Evolutionary conservation across 2,329 filamentous ascomycete species (phyloP).

Genomic region (Neofusicoccum parvum): DNA sequence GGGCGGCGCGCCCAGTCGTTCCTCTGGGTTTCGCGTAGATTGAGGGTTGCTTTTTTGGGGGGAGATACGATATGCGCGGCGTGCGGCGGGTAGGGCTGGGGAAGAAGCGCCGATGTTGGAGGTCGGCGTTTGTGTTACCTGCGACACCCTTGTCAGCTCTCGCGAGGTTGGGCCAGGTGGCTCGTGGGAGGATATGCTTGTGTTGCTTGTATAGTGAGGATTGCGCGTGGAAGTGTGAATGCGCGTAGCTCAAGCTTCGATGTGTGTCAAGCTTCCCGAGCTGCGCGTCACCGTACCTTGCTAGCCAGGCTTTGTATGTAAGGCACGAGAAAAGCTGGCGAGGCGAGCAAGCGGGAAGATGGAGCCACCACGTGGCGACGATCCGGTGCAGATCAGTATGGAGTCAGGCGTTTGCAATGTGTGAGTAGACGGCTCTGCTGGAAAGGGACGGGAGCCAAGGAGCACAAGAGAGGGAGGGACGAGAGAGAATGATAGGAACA

Average conservation of each 20-base stretch:
- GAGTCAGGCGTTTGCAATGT: background rate
- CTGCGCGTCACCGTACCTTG: background rate
- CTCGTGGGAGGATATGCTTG: background rate
- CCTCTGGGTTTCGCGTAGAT: background rate
- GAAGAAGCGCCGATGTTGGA: background rate
- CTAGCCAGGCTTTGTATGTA: too few species aligned
- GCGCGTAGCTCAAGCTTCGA: background rate
- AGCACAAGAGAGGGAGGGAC: background rate
- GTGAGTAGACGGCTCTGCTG: background rate
- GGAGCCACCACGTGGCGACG: background rate
- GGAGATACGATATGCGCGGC: background rate
- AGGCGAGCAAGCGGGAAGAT: background rate
- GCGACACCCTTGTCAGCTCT: background rate
- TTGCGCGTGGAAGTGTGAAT: too few species aligned
- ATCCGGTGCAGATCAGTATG: constrained; percentile 4
- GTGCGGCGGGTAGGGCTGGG: background rate
- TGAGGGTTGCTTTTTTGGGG: background rate
- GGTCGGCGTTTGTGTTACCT: background rate
- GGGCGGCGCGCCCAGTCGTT: background rate
- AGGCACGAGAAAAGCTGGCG: too few species aligned
- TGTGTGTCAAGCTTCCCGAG: too few species aligned
- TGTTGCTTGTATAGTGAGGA: background rate
- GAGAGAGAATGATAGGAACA: background rate
- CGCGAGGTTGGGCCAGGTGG: background rate
- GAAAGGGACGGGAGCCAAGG: background rate